Evolutionary conservation across 768 basidiomycete genomes (phyloP).

Genomic region (Mycena rosella): DNA sequence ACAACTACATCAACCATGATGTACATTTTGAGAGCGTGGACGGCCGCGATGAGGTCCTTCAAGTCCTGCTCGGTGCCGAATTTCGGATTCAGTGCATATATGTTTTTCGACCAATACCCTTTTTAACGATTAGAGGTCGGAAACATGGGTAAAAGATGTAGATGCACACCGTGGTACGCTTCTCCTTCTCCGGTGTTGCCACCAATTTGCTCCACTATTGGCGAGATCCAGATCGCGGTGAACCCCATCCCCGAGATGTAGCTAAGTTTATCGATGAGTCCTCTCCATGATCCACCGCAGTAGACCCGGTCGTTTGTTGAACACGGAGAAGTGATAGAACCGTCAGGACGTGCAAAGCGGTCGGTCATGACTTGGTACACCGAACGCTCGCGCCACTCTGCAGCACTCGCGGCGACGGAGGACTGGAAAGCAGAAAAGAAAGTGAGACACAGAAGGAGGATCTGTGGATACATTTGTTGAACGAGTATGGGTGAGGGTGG

Average conservation of each 20-base stretch:
- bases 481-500: not conserved
- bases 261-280: slow-evolving; percentile 66
- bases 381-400: slow-evolving; percentile 65
- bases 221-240: slow-evolving; percentile 78
- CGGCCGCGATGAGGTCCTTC: slow-evolving; percentile 60
- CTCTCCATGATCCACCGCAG: slow-evolving; percentile 72
- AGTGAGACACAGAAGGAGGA: slow-evolving; percentile 38
- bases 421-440: slow-evolving; percentile 29
- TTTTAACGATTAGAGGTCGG: not conserved
- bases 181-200: slow-evolving; percentile 68
- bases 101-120: slow-evolving; percentile 53
- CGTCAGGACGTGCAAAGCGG: slow-evolving; percentile 64
- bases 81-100: slow-evolving; percentile 63
- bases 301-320: slow-evolving; percentile 60
- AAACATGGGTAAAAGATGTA: slow-evolving; percentile 3
- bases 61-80: slow-evolving; percentile 72
- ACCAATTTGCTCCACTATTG: slow-evolving; percentile 66
- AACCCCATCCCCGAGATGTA: slow-evolving; percentile 75
- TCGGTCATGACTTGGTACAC: slow-evolving; percentile 72
- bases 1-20: slow-evolving; percentile 75
- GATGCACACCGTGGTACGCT: slow-evolving; percentile 64
- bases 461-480: slow-evolving; percentile 3
- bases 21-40: slow-evolving; percentile 67
- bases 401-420: slow-evolving; percentile 56
- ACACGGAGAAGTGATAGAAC: slow-evolving; percentile 57